These are phyloP conservation scores for Melaleuca alternifolia DNA, from an alignment of 345 rosid genomes.

Conservation along the genomic window DNA sequence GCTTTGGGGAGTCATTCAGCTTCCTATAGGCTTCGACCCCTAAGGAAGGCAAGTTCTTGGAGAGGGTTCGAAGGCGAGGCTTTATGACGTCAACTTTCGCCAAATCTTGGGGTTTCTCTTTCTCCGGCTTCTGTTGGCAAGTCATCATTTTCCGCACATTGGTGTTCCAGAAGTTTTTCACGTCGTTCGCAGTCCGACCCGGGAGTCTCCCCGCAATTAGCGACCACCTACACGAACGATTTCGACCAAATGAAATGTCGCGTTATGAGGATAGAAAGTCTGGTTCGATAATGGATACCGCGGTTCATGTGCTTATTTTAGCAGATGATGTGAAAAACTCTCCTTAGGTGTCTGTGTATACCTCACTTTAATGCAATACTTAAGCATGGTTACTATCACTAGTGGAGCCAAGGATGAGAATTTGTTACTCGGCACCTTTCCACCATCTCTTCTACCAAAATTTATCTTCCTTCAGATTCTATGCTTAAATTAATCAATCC, in stretches of 20 bases:
- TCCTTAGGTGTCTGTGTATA: too few relatives aligned
- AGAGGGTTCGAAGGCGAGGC: conserved; percentile 14
- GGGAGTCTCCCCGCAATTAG: conserved; percentile 39
- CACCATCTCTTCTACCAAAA: too few relatives aligned
- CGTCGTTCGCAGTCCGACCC: conserved; percentile 35
- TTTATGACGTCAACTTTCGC: conserved; percentile 2
- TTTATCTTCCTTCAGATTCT: too few relatives aligned
- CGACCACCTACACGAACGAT: conserved; percentile 18
- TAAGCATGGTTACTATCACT: too few relatives aligned
- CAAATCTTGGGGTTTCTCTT: not conserved
- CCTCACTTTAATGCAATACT: too few relatives aligned
- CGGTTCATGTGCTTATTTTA: too few relatives aligned
- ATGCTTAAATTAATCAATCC: not conserved
- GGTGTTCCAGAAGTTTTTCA: conserved; percentile 24
- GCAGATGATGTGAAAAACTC: too few relatives aligned
- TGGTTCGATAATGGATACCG: not conserved
- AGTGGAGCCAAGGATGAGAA: too few relatives aligned
- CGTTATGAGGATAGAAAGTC: not conserved
- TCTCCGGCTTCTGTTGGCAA: not conserved
- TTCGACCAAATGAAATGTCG: not conserved
- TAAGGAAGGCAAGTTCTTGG: not conserved
- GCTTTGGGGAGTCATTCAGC: not conserved
- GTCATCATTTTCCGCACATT: not conserved
- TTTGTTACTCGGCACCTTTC: too few relatives aligned
- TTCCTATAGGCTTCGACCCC: not conserved